phyloP scores from a whole-genome alignment of 768 basidiomycete species.

The Scleroderma bovista region DNA sequence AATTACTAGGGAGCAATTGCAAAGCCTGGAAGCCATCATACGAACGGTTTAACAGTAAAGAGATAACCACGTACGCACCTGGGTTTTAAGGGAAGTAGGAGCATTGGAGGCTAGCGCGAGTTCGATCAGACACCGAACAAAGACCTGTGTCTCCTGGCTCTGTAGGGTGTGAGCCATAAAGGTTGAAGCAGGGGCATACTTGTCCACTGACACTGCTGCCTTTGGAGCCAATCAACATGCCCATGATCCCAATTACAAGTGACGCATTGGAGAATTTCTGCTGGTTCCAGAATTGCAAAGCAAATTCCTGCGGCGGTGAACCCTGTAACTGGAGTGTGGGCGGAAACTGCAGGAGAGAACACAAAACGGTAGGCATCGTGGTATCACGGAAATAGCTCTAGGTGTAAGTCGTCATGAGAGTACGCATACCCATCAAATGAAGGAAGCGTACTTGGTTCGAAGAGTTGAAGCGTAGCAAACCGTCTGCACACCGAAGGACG shows the following conservation, averaged over 20 bases:
- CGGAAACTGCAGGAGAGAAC: constrained; percentile 68
- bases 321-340: constrained; percentile 52
- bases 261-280: constrained; percentile 81
- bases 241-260: constrained; percentile 77
- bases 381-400: constrained; percentile 98
- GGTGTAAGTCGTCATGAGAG: constrained; percentile 10
- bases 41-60: constrained; percentile 23
- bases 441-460: constrained; percentile 76
- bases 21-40: constrained; percentile 38
- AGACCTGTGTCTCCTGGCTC: constrained; percentile 53
- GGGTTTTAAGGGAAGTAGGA: constrained; percentile 80
- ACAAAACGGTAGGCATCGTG: constrained; percentile 59
- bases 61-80: constrained; percentile 40
- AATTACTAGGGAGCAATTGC: constrained; percentile 48
- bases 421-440: background rate
- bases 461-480: constrained; percentile 85
- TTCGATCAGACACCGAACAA: constrained; percentile 78
- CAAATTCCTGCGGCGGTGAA: constrained; percentile 79
- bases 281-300: constrained; percentile 93
- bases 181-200: background rate
- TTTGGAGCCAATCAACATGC: constrained; percentile 77
- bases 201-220: constrained; percentile 49
- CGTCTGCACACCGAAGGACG: constrained; percentile 80
- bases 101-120: constrained; percentile 91
- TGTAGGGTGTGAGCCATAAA: constrained; percentile 20